phyloP scores from a whole-genome alignment of 202 grass and related monocot species.

The Cymbopogon flexuosus region DNA sequence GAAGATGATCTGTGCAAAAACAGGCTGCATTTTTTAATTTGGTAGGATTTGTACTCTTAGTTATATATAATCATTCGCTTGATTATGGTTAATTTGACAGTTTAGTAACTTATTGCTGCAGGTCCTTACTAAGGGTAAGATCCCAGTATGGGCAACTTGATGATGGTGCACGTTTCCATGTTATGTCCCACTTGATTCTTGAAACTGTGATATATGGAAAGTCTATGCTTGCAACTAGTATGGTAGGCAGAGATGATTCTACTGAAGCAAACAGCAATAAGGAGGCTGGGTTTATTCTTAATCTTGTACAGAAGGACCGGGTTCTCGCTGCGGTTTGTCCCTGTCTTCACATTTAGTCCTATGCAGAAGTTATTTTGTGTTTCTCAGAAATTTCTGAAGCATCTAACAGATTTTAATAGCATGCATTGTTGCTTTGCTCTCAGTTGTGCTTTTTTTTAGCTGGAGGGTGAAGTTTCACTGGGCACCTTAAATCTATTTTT shows the following conservation, averaged over 20 bases:
- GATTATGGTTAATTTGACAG: conserved; percentile 11
- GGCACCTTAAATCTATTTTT: background rate
- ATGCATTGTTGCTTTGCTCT: conserved; percentile 9
- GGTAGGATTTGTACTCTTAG: conserved; percentile 36
- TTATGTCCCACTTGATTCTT: conserved; percentile 81
- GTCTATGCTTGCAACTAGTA: conserved; percentile 72
- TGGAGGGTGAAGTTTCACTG: background rate
- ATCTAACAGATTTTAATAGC: conserved; percentile 13
- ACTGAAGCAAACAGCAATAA: conserved; percentile 59
- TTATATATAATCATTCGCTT: background rate
- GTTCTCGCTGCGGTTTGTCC: conserved; percentile 66
- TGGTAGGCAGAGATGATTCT: conserved; percentile 64
- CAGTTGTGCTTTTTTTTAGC: background rate
- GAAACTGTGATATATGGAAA: conserved; percentile 87
- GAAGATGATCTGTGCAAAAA: conserved; percentile 92
- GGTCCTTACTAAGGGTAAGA: conserved; percentile 79
- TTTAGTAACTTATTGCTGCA: conserved; percentile 41
- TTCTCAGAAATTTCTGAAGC: conserved; percentile 21
- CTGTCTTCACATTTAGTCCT: conserved; percentile 31
- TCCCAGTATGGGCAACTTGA: conserved; percentile 69
- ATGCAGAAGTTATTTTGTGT: conserved; percentile 6
- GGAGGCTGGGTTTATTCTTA: conserved; percentile 82
- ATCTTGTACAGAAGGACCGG: conserved; percentile 83
- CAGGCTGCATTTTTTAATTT: conserved; percentile 87
- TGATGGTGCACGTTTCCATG: conserved; percentile 84